Evolutionary conservation across 2,329 filamentous ascomycete species (phyloP).

Genomic region (Hypoxylon sp.): DNA sequence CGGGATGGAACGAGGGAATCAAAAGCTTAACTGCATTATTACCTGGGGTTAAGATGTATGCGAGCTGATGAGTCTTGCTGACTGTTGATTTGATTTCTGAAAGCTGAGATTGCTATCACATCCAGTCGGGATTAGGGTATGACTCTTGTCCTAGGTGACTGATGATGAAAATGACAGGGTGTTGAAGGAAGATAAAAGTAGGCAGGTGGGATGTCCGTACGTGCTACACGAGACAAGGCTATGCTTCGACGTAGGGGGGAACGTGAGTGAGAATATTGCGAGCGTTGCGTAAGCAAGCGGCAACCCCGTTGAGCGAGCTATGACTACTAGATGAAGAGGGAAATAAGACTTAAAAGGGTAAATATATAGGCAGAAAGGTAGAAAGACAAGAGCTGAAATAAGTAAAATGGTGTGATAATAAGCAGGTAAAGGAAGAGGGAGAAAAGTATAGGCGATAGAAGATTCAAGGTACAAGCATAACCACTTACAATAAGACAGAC

Average conservation of each 20-base stretch:
- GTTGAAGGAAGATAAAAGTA: slow-evolving; percentile 31
- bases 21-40: slow-evolving; percentile 20
- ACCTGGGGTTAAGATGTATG: slow-evolving; percentile 29
- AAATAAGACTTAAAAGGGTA: slow-evolving; percentile 25
- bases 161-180: slow-evolving; percentile 24
- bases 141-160: slow-evolving; percentile 20
- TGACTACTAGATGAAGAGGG: no score
- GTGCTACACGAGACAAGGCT: slow-evolving; percentile 31
- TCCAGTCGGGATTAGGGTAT: slow-evolving; percentile 40
- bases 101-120: slow-evolving; percentile 35
- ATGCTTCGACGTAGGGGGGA: slow-evolving; percentile 22
- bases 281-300: slow-evolving; percentile 28
- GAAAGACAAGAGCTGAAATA: slow-evolving; percentile 24
- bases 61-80: slow-evolving; percentile 26
- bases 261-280: slow-evolving; percentile 16
- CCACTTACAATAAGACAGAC: slow-evolving; percentile 18
- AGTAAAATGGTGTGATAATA: slow-evolving; percentile 5
- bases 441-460: slow-evolving; percentile 13
- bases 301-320: slow-evolving; percentile 11
- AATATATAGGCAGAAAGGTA: slow-evolving; percentile 14
- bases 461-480: slow-evolving; percentile 4
- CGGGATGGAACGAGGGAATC: slow-evolving; percentile 13
- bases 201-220: no score
- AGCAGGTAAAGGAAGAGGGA: slow-evolving; percentile 7
- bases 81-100: slow-evolving; percentile 25